phyloP scores from a whole-genome alignment of 352 stramenopile species.

The Aphanomyces stellatus region DNA sequence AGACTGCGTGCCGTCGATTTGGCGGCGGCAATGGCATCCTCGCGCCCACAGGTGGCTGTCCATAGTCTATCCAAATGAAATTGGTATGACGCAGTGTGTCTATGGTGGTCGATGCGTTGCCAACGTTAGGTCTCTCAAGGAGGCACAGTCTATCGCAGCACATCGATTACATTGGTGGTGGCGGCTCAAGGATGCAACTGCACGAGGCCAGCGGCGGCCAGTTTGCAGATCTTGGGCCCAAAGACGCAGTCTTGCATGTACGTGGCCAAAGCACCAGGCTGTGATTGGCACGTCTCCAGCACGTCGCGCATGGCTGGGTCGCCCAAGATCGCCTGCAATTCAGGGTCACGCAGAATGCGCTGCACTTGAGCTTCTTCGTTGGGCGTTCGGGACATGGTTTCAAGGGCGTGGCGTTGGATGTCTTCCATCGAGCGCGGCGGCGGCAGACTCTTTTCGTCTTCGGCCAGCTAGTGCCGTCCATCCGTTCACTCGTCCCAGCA shows the following conservation, averaged over 20 bases:
- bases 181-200: conserved; percentile 29
- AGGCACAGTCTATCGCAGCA: too few relatives aligned
- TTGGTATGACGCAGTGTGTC: too few relatives aligned
- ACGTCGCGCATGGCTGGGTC: conserved; percentile 49
- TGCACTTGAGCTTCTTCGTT: conserved; percentile 65
- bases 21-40: conserved; percentile 31
- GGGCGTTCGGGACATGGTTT: conserved; percentile 40
- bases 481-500: background rate
- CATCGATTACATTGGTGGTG: background rate
- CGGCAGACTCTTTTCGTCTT: conserved; percentile 22
- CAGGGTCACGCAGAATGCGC: conserved; percentile 49
- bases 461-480: conserved; percentile 33
- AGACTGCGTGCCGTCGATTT: conserved; percentile 42
- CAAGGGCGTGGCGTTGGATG: conserved; percentile 40
- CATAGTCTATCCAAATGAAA: too few relatives aligned
- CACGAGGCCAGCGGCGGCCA: conserved; percentile 51
- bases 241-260: conserved; percentile 35
- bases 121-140: too few relatives aligned
- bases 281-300: conserved; percentile 35
- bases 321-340: conserved; percentile 49
- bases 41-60: background rate
- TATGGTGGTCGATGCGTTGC: too few relatives aligned
- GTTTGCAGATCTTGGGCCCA: conserved; percentile 42
- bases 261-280: conserved; percentile 32
- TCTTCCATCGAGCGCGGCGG: conserved; percentile 28